Percentiles rank a stretch among this genome's conserved stretches.
These are phyloP conservation scores for Silene vulgaris DNA, from an alignment of 179 eudicot genomes.

Conservation along the genomic window DNA sequence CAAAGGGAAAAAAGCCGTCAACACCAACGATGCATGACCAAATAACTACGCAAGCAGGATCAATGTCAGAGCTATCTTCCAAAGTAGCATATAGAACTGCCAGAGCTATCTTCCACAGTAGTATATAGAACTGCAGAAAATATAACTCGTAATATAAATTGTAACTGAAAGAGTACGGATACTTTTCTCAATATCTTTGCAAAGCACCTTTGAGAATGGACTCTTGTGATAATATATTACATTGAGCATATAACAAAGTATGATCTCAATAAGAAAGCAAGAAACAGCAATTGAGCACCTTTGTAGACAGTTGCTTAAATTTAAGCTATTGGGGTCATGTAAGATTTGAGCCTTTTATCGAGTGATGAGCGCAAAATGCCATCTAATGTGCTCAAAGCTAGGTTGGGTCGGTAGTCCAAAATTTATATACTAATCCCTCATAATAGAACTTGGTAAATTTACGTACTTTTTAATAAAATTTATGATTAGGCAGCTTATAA, in stretches of 20 bases:
- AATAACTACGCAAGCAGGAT: constrained; percentile 1
- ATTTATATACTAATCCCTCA: constrained; percentile 1
- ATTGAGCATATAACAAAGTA: background rate
- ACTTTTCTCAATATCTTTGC: too few species aligned
- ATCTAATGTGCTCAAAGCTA: constrained; percentile 8
- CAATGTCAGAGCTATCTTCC: background rate
- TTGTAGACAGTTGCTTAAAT: background rate
- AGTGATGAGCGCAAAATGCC: background rate
- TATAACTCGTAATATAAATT: background rate
- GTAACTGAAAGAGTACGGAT: too few species aligned
- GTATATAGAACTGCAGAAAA: background rate
- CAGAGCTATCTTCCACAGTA: background rate
- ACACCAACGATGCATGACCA: background rate
- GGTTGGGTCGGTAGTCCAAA: background rate
- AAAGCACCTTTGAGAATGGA: too few species aligned
- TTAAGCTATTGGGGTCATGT: background rate
- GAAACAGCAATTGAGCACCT: background rate
- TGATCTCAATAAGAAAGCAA: background rate
- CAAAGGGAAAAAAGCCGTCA: constrained; percentile 19
- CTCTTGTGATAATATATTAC: background rate
- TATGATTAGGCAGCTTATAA: background rate
- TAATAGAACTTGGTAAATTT: background rate
- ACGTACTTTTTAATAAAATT: background rate
- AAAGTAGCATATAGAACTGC: background rate
- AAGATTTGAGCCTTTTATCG: background rate